A percentile compares a stretch with the other conserved stretches of the same genome.
Conservation (phyloP, 1,284 basidiomycete genomes). For the Mixia osmundae region DNA sequence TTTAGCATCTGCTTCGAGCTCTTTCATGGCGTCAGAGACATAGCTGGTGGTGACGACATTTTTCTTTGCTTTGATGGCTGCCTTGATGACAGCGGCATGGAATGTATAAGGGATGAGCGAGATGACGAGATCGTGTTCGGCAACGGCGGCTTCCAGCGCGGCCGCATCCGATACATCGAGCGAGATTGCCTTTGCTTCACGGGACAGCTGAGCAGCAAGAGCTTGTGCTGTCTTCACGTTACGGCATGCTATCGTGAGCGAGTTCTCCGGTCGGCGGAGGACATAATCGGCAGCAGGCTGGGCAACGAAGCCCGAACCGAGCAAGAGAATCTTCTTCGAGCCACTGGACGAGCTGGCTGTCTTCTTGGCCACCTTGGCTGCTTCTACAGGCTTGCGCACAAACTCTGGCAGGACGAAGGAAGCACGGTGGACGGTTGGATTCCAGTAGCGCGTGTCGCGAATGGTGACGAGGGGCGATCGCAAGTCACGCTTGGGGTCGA, state of each 20-base stretch:
- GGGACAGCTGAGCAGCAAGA: conserved; percentile 42
- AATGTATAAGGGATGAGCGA: conserved; percentile 90
- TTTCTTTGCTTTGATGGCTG: conserved; percentile 82
- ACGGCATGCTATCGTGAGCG: conserved; percentile 69
- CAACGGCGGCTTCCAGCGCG: conserved; percentile 56
- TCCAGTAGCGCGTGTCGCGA: conserved; percentile 47
- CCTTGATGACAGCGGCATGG: conserved; percentile 77
- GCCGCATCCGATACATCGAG: conserved; percentile 56
- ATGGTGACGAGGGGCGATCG: conserved; percentile 44
- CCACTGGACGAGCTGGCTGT: conserved; percentile 4
- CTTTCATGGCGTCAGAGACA: conserved; percentile 68
- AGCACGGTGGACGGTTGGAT: conserved; percentile 50
- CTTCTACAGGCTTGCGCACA: conserved; percentile 32
- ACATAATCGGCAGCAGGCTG: conserved; percentile 85
- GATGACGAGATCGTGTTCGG: conserved; percentile 76
- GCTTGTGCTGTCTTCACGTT: conserved; percentile 49
- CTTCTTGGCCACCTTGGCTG: conserved; percentile 16
- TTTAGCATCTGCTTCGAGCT: conserved; percentile 58
- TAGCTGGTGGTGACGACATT: conserved; percentile 95
- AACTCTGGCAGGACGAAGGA: conserved; percentile 88
- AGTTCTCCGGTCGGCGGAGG: conserved; percentile 54
- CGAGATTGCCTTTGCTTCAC: conserved; percentile 32
- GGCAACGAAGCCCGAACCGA: conserved; percentile 89
- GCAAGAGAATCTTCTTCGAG: conserved; percentile 53
- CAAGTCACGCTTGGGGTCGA: conserved; percentile 45